Conservation (phyloP, 352 stramenopile genomes). For the Globisporangium rhizosaccharum region DNA sequence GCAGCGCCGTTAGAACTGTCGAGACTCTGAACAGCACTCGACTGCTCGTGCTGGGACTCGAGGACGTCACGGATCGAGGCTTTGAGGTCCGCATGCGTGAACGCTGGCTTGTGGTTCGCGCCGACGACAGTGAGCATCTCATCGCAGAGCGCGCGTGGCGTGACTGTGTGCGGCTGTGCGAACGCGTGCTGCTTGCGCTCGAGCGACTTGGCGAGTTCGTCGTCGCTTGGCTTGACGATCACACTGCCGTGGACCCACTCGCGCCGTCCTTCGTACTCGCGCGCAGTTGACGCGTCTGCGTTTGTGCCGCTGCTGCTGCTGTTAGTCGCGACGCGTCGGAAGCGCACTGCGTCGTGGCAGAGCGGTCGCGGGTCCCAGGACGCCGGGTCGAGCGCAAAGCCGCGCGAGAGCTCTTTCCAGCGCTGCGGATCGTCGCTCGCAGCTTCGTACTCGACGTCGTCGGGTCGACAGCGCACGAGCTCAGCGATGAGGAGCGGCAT, state of each 20-base stretch:
- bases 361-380: constrained; percentile 53
- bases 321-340: constrained; percentile 17
- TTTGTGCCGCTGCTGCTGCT: constrained; percentile 23
- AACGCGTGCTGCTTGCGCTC: constrained; percentile 29
- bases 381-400: constrained; percentile 53
- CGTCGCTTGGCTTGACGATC: constrained; percentile 41
- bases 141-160: constrained; percentile 20
- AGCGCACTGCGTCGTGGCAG: constrained; percentile 46
- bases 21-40: neutral
- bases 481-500: constrained; percentile 62
- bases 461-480: constrained; percentile 25
- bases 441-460: constrained; percentile 13
- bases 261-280: constrained; percentile 45
- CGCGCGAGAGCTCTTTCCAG: constrained; percentile 56
- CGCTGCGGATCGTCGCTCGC: neutral
- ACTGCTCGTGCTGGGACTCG: constrained; percentile 2
- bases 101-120: constrained; percentile 12
- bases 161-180: constrained; percentile 19
- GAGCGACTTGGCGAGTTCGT: constrained; percentile 17
- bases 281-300: constrained; percentile 13
- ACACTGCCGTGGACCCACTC: constrained; percentile 32
- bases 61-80: constrained; percentile 32
- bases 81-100: constrained; percentile 36
- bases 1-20: neutral
- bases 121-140: constrained; percentile 27